Base-by-base conservation (phyloP, 345 rosid species). In the Camelina sativa region DNA sequence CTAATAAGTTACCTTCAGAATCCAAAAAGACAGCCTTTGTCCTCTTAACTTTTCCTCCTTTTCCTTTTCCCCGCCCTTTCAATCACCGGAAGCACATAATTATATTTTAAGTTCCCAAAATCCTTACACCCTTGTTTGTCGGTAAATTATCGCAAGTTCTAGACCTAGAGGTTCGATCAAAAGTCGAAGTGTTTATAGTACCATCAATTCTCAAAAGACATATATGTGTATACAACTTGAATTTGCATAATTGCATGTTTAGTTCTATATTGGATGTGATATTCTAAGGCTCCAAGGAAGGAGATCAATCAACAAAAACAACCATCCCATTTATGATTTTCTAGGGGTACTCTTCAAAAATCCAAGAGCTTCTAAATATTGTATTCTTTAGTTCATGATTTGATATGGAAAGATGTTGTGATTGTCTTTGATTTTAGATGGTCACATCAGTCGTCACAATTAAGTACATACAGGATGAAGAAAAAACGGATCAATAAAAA, bases 1-100 rank as follows among this genome's bases (percentile, higher is more conserved):
- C 48, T 59, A 28, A 7, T 23, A 38, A 70, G 72, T 77, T 77
- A 76, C 71, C 76, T 65, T 57, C 28, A 13, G 20, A 64, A 77
- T 7, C 16, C 61, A 64, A n/a, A 71, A 77, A 71, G 67, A 65
- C 76, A 48, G 72, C 38, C 55, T 77, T 57, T 77, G 72, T 58
- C 61, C 13, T 40, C 58, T 34, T 34, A 60, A 34, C 60, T 16
- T 74, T 43, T 47, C 37, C 64, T 16, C 7, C 34, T 67, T 17
- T 47, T 6, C 58, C 32, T 38, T 19, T 51, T 10, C 22, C 63
- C 30, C 5, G 30, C 30, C 30, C 47, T 54, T 47, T 40, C 19
- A 54, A 43, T 63, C 23, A 53, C 53, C 8, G 16, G 28, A 61
- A 50, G 46, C 34, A 7, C 40, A 60, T 35, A 10, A 5, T 16